Conservation (phyloP, 805 yeast species). For the Wickerhamiella lipophila region DNA sequence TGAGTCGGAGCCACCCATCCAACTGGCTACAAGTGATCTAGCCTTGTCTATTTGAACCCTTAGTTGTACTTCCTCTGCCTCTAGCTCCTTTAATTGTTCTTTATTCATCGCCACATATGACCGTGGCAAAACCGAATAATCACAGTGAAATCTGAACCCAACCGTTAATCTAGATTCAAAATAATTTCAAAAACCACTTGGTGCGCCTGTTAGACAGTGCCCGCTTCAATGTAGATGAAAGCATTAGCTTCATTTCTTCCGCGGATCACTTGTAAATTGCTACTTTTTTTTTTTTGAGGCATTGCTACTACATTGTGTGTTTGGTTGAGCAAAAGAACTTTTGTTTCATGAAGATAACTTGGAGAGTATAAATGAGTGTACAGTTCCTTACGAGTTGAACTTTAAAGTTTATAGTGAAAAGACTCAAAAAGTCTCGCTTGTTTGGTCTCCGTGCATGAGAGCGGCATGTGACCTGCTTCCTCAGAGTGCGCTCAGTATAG, state of each 20-base stretch:
- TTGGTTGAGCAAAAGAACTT: too few species aligned
- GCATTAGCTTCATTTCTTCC: too few species aligned
- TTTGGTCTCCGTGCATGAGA: neutral
- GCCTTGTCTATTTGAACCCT: conserved; percentile 7
- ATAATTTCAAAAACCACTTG: too few species aligned
- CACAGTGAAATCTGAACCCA: too few species aligned
- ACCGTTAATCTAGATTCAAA: too few species aligned
- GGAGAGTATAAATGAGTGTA: too few species aligned
- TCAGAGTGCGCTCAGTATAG: neutral
- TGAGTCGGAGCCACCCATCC: conserved; percentile 4
- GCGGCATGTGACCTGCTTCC: neutral
- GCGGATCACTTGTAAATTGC: neutral
- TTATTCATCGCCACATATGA: conserved; percentile 3
- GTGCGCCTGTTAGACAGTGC: too few species aligned
- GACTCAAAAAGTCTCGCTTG: neutral
- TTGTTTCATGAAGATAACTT: too few species aligned
- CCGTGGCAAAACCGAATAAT: too few species aligned
- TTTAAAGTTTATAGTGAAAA: neutral
- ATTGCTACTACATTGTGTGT: neutral
- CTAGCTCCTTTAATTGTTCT: neutral
- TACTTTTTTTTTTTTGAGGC: neutral
- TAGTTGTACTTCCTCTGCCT: conserved; percentile 1
- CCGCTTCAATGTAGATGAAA: too few species aligned
- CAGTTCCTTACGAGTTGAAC: too few species aligned
- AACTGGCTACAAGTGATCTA: neutral